phyloP scores from a whole-genome alignment of 768 basidiomycete genomes.

The Boletus edulis region DNA sequence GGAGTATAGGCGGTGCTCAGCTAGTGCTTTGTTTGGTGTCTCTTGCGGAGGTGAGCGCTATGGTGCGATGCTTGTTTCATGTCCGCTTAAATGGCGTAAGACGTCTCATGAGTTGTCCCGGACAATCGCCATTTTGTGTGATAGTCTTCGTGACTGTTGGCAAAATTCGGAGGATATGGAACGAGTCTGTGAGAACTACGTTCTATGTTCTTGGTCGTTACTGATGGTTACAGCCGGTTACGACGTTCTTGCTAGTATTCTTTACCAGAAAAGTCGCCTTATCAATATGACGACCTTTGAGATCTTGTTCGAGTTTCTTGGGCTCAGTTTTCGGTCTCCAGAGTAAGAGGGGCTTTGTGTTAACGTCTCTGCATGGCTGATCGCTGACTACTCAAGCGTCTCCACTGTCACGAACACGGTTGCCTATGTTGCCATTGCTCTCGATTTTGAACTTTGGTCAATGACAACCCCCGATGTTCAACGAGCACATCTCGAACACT shows the following conservation, averaged over 20 bases:
- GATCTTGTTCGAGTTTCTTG: slow-evolving; percentile 81
- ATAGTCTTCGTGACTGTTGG: slow-evolving; percentile 83
- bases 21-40: slow-evolving; percentile 73
- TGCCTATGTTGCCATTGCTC: slow-evolving; percentile 79
- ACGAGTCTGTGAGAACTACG: slow-evolving; percentile 61
- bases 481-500: slow-evolving; percentile 76
- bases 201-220: not conserved
- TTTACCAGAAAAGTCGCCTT: slow-evolving; percentile 67
- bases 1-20: slow-evolving; percentile 81
- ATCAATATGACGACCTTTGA: slow-evolving; percentile 83
- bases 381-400: slow-evolving; percentile 42
- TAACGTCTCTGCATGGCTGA: not conserved
- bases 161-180: slow-evolving; percentile 96
- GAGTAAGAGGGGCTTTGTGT: slow-evolving; percentile 50
- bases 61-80: not conserved
- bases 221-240: slow-evolving; percentile 66
- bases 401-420: slow-evolving; percentile 82
- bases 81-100: slow-evolving; percentile 33
- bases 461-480: slow-evolving; percentile 71
- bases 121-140: slow-evolving; percentile 68
- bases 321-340: slow-evolving; percentile 77
- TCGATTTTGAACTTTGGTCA: slow-evolving; percentile 92
- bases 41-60: slow-evolving; percentile 57
- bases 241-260: slow-evolving; percentile 74
- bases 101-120: slow-evolving; percentile 76